Evolutionary conservation across 148 eudicot species (phyloP).

Genomic region (Vaccinium vitisidaea): DNA sequence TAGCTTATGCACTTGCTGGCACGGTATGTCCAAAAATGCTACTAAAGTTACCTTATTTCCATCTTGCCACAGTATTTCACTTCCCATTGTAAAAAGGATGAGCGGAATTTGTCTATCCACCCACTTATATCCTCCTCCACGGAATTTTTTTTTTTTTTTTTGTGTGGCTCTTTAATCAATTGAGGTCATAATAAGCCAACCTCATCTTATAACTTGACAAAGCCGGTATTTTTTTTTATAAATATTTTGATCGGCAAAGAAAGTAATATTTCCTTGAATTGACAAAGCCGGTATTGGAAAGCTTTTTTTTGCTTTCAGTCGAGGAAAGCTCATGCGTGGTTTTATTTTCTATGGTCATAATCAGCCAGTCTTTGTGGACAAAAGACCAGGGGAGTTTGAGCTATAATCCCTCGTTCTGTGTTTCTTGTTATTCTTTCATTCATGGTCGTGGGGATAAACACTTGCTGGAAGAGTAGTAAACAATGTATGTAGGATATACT

Average conservation of each 20-base stretch:
- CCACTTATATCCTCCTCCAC: neutral
- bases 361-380: no score
- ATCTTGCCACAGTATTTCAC: neutral
- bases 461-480: neutral
- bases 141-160: neutral
- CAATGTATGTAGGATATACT: neutral
- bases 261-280: neutral
- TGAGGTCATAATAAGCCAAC: neutral
- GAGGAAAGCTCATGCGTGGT: neutral
- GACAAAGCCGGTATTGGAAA: neutral
- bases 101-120: neutral
- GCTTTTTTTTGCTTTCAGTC: neutral
- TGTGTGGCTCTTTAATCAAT: neutral
- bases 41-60: neutral
- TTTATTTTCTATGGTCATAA: no score
- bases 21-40: conserved; percentile 51
- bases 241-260: no score
- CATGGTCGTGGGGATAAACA: neutral
- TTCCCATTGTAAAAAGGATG: neutral
- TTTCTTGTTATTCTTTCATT: no score
- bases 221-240: no score
- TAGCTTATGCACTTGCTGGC: conserved; percentile 98
- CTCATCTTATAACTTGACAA: neutral
- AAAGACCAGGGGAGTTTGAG: no score
- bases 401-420: no score